Base-by-base conservation (phyloP, 2,329 filamentous ascomycete genomes). In the Aureobasidium lini region DNA sequence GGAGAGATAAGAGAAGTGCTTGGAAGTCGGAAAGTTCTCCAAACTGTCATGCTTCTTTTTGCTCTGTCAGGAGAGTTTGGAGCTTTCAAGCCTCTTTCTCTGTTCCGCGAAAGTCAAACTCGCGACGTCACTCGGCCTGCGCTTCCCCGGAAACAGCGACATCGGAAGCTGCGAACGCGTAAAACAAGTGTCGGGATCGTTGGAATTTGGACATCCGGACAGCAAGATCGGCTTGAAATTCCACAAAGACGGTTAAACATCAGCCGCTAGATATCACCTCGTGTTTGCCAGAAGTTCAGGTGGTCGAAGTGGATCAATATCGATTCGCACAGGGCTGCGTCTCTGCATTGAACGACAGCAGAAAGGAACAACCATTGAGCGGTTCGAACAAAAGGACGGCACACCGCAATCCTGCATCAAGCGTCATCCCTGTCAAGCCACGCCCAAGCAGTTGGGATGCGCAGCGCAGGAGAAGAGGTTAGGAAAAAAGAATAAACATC, bases 211-310 rank as follows among this genome's bases (percentile, higher is more conserved):
- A 23, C 18, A 34, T 6, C 48, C 34, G 34, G 31, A 23, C 47
- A 49, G 34, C 34, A 36, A 57, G 40, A 57, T 57, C 52, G 50
- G 36, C 39, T 36, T 39, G 2, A 29, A 36, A 57, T 36, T 16
- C 50, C 40, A 57, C 52, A 28, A 57, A 57, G 52, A 37, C 52
- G 52, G 52, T 57, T 44, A 54, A 54, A 54, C 37, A 43, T 23
- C 23, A 11, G 13, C 23, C 23, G 50, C 37, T 42, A 46, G 39
- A 15, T 40, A 28, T 8, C 34, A 2, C 29, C 23, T 18, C 28
- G 28, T 16, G 23, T 18, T 16, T 52, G 18, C 11, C 15, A 39
- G 37, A 6, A 23, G 9, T 39, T 5, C 16, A 31, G 9, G 11
- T 13, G 23, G 8, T 31, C 18, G 34, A 8, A 3, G 46, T 31